Percentiles rank a stretch among this genome's conserved stretches.
phyloP scores from a whole-genome alignment of 768 basidiomycete genomes.

The Cystofilobasidium macerans region DNA sequence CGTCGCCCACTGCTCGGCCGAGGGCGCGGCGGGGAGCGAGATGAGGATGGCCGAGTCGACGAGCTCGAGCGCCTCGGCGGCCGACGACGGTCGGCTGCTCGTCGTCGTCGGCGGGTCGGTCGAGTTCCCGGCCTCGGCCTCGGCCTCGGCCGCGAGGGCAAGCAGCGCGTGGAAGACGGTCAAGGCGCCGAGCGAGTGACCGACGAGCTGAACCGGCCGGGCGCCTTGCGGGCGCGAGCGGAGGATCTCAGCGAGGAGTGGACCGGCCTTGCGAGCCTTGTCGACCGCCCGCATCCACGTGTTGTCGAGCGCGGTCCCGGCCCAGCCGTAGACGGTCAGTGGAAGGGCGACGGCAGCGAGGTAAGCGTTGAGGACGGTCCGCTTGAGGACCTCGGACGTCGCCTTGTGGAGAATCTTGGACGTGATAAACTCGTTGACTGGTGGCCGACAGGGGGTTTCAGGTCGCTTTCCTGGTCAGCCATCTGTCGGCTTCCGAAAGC shows the following conservation, averaged over 20 bases:
- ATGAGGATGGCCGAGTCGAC: conserved; percentile 43
- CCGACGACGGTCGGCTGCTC: too few relatives aligned
- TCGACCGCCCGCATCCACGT: conserved; percentile 39
- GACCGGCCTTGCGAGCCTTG: conserved; percentile 42
- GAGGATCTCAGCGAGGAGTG: conserved; percentile 43
- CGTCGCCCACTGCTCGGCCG: conserved; percentile 37
- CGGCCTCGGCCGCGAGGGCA: conserved; percentile 32
- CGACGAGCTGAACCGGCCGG: conserved; percentile 42
- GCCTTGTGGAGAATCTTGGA: conserved; percentile 34
- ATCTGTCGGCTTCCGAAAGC: too few relatives aligned
- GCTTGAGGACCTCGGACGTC: conserved; percentile 41
- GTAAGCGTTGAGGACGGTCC: conserved; percentile 41
- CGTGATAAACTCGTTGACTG: conserved; percentile 36
- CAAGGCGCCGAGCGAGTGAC: conserved; percentile 42
- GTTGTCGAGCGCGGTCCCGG: conserved; percentile 37
- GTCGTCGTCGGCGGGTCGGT: too few relatives aligned
- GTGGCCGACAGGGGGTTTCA: too few relatives aligned
- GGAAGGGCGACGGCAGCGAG: conserved; percentile 24
- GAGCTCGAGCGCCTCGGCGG: conserved; percentile 33
- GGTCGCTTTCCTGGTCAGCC: too few relatives aligned
- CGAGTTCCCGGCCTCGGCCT: too few relatives aligned
- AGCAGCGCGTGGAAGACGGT: conserved; percentile 38
- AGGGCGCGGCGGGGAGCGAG: conserved; percentile 40
- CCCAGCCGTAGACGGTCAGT: conserved; percentile 35
- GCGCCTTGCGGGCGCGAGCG: conserved; percentile 42